A percentile compares a stretch with the other conserved stretches of the same genome.
Evolutionary conservation across 1,284 basidiomycete genomes (phyloP).

Genomic region (Trametes versicolor): DNA sequence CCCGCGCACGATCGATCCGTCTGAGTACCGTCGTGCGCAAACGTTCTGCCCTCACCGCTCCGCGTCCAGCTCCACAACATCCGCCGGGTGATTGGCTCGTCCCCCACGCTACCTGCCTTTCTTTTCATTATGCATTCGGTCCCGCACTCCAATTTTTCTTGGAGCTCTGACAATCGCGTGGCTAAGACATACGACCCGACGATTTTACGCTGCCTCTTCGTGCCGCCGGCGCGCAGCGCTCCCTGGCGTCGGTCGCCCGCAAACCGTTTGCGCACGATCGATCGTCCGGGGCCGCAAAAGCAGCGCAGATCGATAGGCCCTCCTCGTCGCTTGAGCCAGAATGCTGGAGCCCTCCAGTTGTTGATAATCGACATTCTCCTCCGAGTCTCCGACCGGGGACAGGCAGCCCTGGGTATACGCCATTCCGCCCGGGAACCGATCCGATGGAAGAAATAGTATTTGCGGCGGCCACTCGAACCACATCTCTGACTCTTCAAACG

Average conservation of each 20-base stretch:
- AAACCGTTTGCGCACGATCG: background rate
- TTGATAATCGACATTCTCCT: too few relatives aligned
- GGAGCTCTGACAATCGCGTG: background rate
- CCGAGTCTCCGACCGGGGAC: too few relatives aligned
- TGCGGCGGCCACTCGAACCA: too few relatives aligned
- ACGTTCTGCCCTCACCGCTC: background rate
- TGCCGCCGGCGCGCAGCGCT: background rate
- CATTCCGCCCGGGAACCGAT: too few relatives aligned
- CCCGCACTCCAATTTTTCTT: too few relatives aligned
- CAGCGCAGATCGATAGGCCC: too few relatives aligned
- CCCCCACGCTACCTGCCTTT: background rate
- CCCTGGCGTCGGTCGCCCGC: background rate
- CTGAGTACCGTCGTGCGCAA: constrained; percentile 1
- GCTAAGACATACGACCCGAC: background rate
- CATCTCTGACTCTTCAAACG: too few relatives aligned
- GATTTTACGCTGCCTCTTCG: background rate
- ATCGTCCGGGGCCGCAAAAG: background rate
- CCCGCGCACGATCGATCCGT: constrained; percentile 11
- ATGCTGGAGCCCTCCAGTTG: too few relatives aligned
- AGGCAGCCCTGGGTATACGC: too few relatives aligned
- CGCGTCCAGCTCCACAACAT: background rate
- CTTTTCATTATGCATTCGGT: background rate
- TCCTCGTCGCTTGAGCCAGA: too few relatives aligned
- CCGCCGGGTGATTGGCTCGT: constrained; percentile 16
- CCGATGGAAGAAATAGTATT: too few relatives aligned